phyloP scores from a whole-genome alignment of 345 rosid genomes.

The Syzygium jambos region DNA sequence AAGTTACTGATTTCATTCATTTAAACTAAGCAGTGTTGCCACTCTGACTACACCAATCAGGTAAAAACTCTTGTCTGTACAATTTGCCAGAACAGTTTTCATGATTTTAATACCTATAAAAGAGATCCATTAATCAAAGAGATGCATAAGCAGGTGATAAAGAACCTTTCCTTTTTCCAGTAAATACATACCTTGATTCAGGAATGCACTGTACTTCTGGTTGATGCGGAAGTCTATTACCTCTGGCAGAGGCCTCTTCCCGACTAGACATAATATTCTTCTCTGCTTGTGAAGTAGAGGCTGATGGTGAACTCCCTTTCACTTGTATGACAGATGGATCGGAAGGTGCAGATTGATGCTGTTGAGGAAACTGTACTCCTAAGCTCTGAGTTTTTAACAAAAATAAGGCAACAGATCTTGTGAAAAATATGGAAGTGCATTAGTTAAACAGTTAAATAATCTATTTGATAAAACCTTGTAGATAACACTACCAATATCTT shows the following conservation, averaged over 20 bases:
- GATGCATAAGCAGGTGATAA: background rate
- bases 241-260: slow-evolving; percentile 49
- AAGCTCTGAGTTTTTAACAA: slow-evolving; percentile 38
- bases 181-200: slow-evolving; percentile 58
- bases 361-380: slow-evolving; percentile 81
- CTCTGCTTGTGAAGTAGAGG: slow-evolving; percentile 28
- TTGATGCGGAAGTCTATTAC: slow-evolving; percentile 30
- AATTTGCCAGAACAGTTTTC: background rate
- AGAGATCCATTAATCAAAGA: background rate
- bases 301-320: background rate
- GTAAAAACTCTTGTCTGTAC: background rate
- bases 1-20: background rate
- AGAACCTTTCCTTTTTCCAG: background rate
- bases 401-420: background rate
- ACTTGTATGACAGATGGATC: slow-evolving; percentile 25
- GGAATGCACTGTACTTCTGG: slow-evolving; percentile 41
- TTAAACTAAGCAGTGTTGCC: background rate
- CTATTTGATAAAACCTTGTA: background rate
- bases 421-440: background rate
- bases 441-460: background rate
- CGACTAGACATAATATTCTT: slow-evolving; percentile 40
- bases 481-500: background rate
- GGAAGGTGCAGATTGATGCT: slow-evolving; percentile 18
- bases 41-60: background rate
- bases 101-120: background rate